phyloP scores from a whole-genome alignment of 2,329 filamentous ascomycete genomes.

The Talaromyces sp. region DNA sequence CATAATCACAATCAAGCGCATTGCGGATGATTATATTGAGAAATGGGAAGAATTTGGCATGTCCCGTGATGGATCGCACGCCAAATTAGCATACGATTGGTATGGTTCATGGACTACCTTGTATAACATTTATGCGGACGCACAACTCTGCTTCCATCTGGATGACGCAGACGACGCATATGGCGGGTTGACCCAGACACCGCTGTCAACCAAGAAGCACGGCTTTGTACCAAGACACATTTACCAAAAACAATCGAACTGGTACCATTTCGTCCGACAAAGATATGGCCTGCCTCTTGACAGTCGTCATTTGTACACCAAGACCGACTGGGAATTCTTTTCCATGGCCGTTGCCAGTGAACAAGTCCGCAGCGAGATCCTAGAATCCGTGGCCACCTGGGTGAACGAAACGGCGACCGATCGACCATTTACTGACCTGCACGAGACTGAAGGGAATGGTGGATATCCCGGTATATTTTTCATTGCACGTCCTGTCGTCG shows the following conservation, averaged over 20 bases:
- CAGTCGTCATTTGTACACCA: constrained; percentile 77
- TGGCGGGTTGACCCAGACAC: constrained; percentile 25
- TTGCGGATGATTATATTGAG: constrained; percentile 65
- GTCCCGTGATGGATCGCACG: constrained; percentile 67
- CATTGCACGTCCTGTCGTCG: constrained; percentile 78
- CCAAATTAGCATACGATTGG: constrained; percentile 77
- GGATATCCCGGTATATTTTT: constrained; percentile 73
- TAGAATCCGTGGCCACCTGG: constrained; percentile 74
- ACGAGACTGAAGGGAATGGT: constrained; percentile 74
- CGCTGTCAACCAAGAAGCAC: constrained; percentile 36
- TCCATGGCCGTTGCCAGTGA: constrained; percentile 74
- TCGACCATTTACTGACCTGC: constrained; percentile 75
- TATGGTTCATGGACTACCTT: constrained; percentile 80
- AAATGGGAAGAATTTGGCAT: constrained; percentile 72
- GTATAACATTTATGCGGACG: constrained; percentile 82
- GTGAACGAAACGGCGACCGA: constrained; percentile 79
- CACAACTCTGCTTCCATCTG: constrained; percentile 75
- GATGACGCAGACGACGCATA: constrained; percentile 9
- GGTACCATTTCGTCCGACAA: constrained; percentile 77
- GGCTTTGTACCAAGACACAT: constrained; percentile 71
- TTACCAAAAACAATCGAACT: constrained; percentile 76
- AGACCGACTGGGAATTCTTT: constrained; percentile 91
- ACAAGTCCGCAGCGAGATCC: constrained; percentile 66
- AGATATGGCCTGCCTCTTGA: constrained; percentile 81
- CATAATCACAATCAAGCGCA: constrained; percentile 34